Evolutionary conservation across 192 early-diverging fungal species (phyloP), one percentile per base, ranked within the genome.

Genomic region (Dimargaris xerosporica): DNA sequence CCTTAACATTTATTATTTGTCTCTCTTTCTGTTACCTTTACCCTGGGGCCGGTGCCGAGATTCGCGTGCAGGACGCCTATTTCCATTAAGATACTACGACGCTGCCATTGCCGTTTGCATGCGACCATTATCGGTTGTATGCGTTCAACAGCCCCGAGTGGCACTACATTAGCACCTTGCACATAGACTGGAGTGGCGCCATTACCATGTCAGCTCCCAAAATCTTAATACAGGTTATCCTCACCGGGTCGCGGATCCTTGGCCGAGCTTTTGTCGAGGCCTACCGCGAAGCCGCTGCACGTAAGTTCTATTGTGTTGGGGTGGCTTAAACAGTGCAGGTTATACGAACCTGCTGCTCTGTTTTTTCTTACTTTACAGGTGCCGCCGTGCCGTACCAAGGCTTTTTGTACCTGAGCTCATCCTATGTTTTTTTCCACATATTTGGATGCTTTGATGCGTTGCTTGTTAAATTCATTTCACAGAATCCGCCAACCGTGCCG

Each of bases 181-280:
- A n/a, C n/a, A n/a, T n/a, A n/a, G n/a, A n/a, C n/a, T n/a, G n/a
- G n/a, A n/a, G n/a, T n/a, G n/a, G n/a, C n/a, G n/a, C n/a, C n/a
- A n/a, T 54, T 25, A 64, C 21, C 66, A 73, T 78, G 68, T 81
- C 85, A 72, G 81, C 86, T 31, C 83, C 75, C 59, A 76, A 78
- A 67, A 69, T 88, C 28, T 78, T 91, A 68, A 81, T 82, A 53
- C 87, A 91, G 72, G 79, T 91, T 67, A 63, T 91, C 42, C 66
- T 85, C n/a, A 80, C 80, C 53, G 89, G 90, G 51, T 74, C 84
- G 9, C 84, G 85, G 64, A 88, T 98, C 70, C 73, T 93, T 44
- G 90, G 89, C 31, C 82, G 86, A 67, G 94, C 94, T 45, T 93
- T 94, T 69, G 81, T 90, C 61, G 94, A 91, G 58, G 94, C 94